Conservation (phyloP, 2,329 filamentous ascomycete genomes). For the Acrocalymma vagum region DNA sequence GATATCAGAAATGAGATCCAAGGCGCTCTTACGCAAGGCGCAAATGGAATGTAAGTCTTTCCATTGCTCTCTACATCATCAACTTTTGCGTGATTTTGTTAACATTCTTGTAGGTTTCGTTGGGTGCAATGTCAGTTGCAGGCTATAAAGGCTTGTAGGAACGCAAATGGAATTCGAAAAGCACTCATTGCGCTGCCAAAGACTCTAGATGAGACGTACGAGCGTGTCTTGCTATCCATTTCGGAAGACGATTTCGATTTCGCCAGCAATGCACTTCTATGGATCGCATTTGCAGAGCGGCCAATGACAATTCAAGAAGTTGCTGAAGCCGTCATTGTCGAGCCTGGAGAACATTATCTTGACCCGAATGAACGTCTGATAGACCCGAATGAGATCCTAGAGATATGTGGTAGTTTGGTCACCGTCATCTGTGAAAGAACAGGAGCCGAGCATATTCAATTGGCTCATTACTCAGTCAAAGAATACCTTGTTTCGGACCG, state of each 20-base stretch:
- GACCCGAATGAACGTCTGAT: not conserved
- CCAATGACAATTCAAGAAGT: not conserved
- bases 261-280: not conserved
- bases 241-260: not conserved
- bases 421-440: too few relatives aligned
- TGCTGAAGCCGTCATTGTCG: slow-evolving; percentile 2
- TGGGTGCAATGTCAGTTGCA: slow-evolving; percentile 5
- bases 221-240: not conserved
- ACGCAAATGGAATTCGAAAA: not conserved
- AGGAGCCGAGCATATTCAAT: too few relatives aligned
- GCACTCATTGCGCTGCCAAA: not conserved
- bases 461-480: slow-evolving; percentile 5
- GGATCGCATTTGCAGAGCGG: not conserved
- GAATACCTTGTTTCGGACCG: slow-evolving; percentile 3
- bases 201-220: slow-evolving; percentile 1
- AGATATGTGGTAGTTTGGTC: slow-evolving; percentile 1
- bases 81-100: too few relatives aligned
- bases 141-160: not conserved
- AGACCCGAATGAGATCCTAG: slow-evolving; percentile 1
- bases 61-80: too few relatives aligned
- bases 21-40: too few relatives aligned
- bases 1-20: too few relatives aligned
- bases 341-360: not conserved
- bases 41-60: too few relatives aligned
- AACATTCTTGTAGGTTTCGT: slow-evolving; percentile 49